Conservation (phyloP, 192 early-diverging fungal genomes). For the Umbelopsis sp. region DNA sequence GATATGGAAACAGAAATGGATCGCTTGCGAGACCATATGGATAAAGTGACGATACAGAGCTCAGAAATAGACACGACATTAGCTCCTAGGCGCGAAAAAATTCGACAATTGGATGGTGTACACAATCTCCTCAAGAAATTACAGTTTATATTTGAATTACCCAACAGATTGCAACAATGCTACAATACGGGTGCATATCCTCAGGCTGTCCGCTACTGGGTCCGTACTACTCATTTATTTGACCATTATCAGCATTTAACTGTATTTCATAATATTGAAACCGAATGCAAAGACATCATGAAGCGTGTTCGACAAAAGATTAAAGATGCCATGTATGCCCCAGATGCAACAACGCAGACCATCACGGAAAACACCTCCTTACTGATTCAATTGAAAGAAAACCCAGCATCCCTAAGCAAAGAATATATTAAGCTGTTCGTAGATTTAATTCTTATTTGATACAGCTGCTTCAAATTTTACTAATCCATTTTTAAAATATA, state of each 20-base stretch:
- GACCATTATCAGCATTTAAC: slow-evolving; percentile 77
- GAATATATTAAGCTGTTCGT: slow-evolving; percentile 52
- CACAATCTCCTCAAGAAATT: slow-evolving; percentile 77
- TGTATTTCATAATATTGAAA: slow-evolving; percentile 77
- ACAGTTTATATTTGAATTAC: slow-evolving; percentile 89
- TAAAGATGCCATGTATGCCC: slow-evolving; percentile 48
- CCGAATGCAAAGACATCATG: slow-evolving; percentile 82
- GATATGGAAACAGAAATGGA: slow-evolving; percentile 86
- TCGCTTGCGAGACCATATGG: slow-evolving; percentile 68
- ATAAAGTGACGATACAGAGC: slow-evolving; percentile 56
- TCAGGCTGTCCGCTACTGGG: slow-evolving; percentile 78
- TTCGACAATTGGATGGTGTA: slow-evolving; percentile 71
- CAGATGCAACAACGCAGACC: slow-evolving; percentile 39
- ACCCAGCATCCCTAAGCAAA: slow-evolving; percentile 38
- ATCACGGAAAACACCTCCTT: slow-evolving; percentile 55
- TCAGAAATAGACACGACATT: slow-evolving; percentile 61
- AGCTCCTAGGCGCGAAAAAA: slow-evolving; percentile 65
- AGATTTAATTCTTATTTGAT: not conserved
- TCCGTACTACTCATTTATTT: slow-evolving; percentile 68
- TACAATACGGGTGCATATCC: slow-evolving; percentile 61
- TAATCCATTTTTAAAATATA: not conserved
- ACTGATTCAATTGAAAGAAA: slow-evolving; percentile 47
- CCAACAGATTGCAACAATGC: slow-evolving; percentile 66
- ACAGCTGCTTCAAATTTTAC: not conserved
- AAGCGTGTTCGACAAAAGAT: slow-evolving; percentile 65